Evolutionary conservation across 139 green algal genomes (phyloP).

Genomic region (Chlamydomonas incerta): DNA sequence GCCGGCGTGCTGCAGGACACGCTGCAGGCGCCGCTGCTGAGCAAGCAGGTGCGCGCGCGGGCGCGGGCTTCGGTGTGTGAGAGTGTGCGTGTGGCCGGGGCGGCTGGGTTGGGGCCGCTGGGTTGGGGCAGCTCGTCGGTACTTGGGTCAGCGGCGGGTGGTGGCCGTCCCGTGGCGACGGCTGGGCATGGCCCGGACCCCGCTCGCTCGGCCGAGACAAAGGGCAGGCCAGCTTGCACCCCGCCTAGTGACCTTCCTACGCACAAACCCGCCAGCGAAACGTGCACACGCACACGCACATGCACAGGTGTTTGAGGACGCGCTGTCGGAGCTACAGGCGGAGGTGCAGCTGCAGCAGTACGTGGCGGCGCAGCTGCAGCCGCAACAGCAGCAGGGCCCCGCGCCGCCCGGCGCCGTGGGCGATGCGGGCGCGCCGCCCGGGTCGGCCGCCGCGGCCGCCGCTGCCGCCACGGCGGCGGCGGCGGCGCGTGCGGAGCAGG

Average conservation of each 20-base stretch:
- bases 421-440: not conserved
- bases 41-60: conserved; percentile 2
- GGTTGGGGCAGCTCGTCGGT: too few species aligned
- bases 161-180: too few species aligned
- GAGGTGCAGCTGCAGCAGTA: conserved; percentile 21
- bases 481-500: not conserved
- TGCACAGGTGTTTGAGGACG: not conserved
- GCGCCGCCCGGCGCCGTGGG: not conserved
- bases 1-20: not conserved
- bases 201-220: too few species aligned
- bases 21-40: not conserved
- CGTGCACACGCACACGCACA: not conserved
- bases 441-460: too few species aligned
- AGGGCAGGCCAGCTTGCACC: too few species aligned
- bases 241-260: not conserved
- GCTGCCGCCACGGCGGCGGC: not conserved
- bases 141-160: too few species aligned
- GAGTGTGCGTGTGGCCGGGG: too few species aligned
- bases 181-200: too few species aligned
- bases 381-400: not conserved
- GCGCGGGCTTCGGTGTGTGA: too few species aligned
- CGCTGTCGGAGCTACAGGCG: conserved; percentile 9
- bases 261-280: not conserved
- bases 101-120: too few species aligned
- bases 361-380: not conserved